Evolutionary conservation across 805 yeast genomes (phyloP), one percentile per base, ranked within the genome.

Genomic region (Peterozyma xylosa): DNA sequence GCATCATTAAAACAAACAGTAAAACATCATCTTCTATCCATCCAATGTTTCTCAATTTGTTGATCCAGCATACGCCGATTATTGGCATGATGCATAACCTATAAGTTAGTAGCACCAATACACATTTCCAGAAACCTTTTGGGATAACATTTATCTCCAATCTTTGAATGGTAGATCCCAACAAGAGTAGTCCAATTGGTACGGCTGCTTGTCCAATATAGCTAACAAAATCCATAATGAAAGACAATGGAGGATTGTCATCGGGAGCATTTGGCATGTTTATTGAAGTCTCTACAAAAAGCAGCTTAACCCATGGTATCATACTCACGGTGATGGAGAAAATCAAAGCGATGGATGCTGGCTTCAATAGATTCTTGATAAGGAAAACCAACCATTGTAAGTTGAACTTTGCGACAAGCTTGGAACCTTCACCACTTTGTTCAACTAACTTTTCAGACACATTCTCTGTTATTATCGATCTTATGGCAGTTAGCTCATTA

Each of bases 111-210:
- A 73, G 62, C 48, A 64, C 61, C 16, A 74, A 47, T 2, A 75
- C 77, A 2, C 76, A 69, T 53, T 74, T 75, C 81, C 81, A 76
- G 55, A 76, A 77, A 0, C 81, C 81, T 14, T 60, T 52, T 9
- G 78, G 76, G 52, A 75, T 62, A 9, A 57, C 48, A 13, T 62
- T 66, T 15, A 77, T 63, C 45, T 71, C 67, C 47, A 77, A 62
- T 33, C 82, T 54, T 5, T 80, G 70, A 27, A 77, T 63, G 6
- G 80, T 69, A 10, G 80, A 76, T 1, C 82, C 82, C 38, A 77
- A 57, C 32, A 77, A 53, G 14, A 75, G 52, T 41, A 77, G 60
- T 0, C 82, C 82, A 35, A 76, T 47, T 1, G 82, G 82, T 37
- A 77, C 82, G 30, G 75, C 68, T 1, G 82, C 81, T 15, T 50